Base-by-base conservation (phyloP, 108 stramenopile genomes). In the Cyclostephanos invisitatus region DNA sequence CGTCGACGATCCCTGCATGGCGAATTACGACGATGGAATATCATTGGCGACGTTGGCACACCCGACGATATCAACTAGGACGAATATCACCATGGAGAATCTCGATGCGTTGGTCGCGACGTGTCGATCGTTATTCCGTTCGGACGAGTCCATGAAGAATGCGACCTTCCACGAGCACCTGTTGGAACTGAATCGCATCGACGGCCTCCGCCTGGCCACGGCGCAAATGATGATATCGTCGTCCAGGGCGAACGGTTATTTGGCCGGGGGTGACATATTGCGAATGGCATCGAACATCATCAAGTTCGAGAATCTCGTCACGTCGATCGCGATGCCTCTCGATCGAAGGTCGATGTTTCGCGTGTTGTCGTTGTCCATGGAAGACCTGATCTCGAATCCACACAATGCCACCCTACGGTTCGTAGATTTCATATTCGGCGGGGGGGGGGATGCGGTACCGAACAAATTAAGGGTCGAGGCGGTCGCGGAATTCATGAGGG, bases 381-480 rank as follows among this genome's bases (percentile, higher is more conserved):
- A 72, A 20, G 62, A 73, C 21, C 73, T 63, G 24, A 73, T 68
- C 35, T 48, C n/a, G 25, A 62, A 51, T 53, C 24, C 59, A 22
- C 42, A 46, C 5, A 67, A 68, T 11, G 47, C 25, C 21, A 80
- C 78, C 12, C 42, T 72, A 18, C 40, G 63, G 46, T 73, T 73
- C 38, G 40, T 80, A 10, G 62, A 80, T 55, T 80, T 80, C 28
- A 35, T 80, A 0, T 51, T 80, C 49, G 78, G 78, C 8, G 67
- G 25, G 17, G 44, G 61, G n/a, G 54, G 67, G 17, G 15, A 53
- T 17, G 53, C 21, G 7, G 57, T 80, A 8, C 57, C 78, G 32
- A 80, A 40, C 27, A 24, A 71, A 21, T 60, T 60, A 42, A 36
- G 65, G 25, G 54, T 59, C 42, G 20, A 83, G 72, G 80, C 70